These are phyloP conservation scores for Paulownia fortunei DNA, from an alignment of 257 asterid species.

Conservation along the genomic window DNA sequence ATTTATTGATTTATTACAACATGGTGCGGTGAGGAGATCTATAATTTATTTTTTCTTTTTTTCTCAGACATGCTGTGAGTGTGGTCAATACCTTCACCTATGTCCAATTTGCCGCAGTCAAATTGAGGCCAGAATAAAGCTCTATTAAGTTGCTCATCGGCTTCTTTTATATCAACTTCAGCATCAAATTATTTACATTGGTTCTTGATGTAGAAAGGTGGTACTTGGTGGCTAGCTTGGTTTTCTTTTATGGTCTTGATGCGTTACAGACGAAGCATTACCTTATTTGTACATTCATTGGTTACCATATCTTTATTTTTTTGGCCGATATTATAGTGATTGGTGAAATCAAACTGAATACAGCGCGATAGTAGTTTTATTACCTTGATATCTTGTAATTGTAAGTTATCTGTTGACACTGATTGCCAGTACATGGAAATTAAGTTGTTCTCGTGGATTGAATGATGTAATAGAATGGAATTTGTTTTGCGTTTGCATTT, in stretches of 20 bases:
- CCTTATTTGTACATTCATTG: slow-evolving; percentile 18
- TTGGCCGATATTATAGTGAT: slow-evolving; percentile 9
- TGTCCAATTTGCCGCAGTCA: no score
- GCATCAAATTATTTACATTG: neutral
- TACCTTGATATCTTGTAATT: neutral
- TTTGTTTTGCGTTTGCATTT: slow-evolving; percentile 1
- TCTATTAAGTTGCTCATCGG: no score
- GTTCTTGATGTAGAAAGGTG: slow-evolving; percentile 25
- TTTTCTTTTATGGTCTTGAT: neutral
- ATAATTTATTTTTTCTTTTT: neutral
- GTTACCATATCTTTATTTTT: slow-evolving; percentile 35
- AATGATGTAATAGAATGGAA: neutral
- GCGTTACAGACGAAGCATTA: neutral
- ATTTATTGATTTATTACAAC: neutral
- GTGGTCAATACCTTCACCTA: no score
- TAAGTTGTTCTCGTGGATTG: neutral
- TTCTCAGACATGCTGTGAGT: slow-evolving; percentile 62
- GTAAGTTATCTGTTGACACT: neutral
- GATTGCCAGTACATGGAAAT: slow-evolving; percentile 5
- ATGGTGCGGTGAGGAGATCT: neutral
- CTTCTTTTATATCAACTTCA: no score
- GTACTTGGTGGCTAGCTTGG: slow-evolving; percentile 21
- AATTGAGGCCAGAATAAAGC: no score
- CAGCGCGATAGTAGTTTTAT: slow-evolving; percentile 25
- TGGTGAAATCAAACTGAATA: slow-evolving; percentile 2